Conservation (phyloP, 208 protist species). For the Endotrypanum monterogeii region DNA sequence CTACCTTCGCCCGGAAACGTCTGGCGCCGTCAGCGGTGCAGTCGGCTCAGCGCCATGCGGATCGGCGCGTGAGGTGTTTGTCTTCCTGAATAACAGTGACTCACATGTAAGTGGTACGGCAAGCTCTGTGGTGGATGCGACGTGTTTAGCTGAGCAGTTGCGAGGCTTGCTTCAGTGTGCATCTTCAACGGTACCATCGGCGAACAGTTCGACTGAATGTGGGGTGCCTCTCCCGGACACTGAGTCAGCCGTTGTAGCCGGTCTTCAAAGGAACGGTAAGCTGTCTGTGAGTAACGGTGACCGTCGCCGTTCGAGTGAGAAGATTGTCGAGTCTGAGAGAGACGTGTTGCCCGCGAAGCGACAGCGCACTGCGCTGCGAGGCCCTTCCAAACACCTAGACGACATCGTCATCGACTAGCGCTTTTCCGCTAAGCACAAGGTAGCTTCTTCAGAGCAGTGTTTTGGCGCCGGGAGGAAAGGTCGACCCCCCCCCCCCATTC, state of each 20-base stretch:
- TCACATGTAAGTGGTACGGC: constrained; percentile 66
- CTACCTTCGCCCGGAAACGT: constrained; percentile 27
- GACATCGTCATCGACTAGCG: constrained; percentile 26
- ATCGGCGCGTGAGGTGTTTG: constrained; percentile 53
- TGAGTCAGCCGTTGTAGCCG: neutral
- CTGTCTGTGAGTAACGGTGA: neutral
- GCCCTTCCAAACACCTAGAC: constrained; percentile 8
- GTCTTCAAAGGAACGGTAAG: neutral
- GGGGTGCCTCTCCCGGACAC: neutral
- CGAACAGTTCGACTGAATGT: neutral
- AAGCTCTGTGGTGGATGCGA: constrained; percentile 79
- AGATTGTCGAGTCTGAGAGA: neutral
- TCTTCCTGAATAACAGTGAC: constrained; percentile 84
- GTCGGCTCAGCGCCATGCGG: neutral
- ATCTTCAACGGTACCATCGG: neutral
- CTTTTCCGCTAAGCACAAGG: neutral
- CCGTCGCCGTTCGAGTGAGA: neutral
- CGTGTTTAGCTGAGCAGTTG: constrained; percentile 54
- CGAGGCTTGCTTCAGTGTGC: constrained; percentile 15
- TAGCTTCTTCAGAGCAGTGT: neutral
- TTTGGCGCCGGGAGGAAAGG: neutral
- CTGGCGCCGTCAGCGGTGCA: neutral
- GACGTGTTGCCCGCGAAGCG: constrained; percentile 11
- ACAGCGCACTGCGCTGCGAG: constrained; percentile 8
- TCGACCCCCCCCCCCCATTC: too few relatives aligned